A percentile compares a stretch with the other conserved stretches of the same genome.
phyloP scores from a whole-genome alignment of 331 rosid species.

The Telfairia occidentalis region DNA sequence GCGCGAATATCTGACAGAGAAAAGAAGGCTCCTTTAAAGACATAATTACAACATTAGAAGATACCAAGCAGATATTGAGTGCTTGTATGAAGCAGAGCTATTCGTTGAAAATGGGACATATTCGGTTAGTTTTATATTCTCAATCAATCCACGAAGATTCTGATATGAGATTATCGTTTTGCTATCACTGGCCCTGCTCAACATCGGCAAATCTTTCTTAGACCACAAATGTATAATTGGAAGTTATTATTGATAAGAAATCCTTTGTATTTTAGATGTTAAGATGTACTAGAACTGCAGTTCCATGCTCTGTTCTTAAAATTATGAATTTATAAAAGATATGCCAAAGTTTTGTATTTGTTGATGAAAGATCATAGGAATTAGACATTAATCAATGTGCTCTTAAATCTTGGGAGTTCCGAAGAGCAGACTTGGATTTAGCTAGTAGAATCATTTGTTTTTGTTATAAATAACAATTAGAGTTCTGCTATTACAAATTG shows the following conservation, averaged over 20 bases:
- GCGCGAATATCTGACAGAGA: constrained; percentile 94
- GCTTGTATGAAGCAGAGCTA: constrained; percentile 15
- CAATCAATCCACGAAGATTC: background rate
- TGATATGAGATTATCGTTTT: background rate
- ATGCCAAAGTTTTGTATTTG: constrained; percentile 2
- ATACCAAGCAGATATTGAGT: constrained; percentile 2
- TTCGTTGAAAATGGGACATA: background rate
- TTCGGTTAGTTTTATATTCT: background rate
- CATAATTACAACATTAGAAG: constrained; percentile 18
- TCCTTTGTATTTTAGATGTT: background rate
- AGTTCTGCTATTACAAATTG: background rate
- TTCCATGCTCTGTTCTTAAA: background rate
- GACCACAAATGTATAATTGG: constrained; percentile 9
- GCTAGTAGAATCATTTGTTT: background rate
- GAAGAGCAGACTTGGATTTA: background rate
- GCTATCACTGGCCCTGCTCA: background rate
- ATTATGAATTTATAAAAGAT: background rate
- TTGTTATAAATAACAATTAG: background rate
- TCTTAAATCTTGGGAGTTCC: too few species aligned
- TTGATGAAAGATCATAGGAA: background rate
- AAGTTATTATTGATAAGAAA: constrained; percentile 11
- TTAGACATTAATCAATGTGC: background rate
- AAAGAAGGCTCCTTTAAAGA: constrained; percentile 92
- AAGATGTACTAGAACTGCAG: background rate
- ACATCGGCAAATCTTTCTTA: background rate